phyloP scores from a whole-genome alignment of 2,329 filamentous ascomycete genomes.

The Ceratocystis huliohia region DNA sequence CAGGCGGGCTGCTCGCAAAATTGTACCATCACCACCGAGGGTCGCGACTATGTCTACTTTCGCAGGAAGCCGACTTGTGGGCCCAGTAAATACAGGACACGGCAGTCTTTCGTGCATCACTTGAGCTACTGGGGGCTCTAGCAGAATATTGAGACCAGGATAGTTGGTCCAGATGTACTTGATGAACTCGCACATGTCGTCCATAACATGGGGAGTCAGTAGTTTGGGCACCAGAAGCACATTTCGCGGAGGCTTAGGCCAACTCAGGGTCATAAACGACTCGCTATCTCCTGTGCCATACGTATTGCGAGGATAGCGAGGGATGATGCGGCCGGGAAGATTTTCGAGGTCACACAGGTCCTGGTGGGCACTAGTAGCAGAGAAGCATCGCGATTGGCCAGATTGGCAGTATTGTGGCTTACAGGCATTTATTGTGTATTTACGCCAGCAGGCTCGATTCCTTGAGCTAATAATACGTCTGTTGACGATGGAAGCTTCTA shows the following conservation, averaged over 20 bases:
- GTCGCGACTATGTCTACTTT: constrained; percentile 86
- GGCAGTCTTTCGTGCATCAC: constrained; percentile 57
- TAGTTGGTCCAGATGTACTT: constrained; percentile 71
- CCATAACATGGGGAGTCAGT: constrained; percentile 40
- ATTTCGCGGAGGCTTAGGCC: constrained; percentile 42
- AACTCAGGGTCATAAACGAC: constrained; percentile 43
- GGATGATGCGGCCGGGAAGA: constrained; percentile 45
- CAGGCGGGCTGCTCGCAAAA: constrained; percentile 65
- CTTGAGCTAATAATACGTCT: not conserved
- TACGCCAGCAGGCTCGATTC: not conserved
- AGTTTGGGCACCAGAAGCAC: constrained; percentile 48
- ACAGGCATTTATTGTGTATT: not conserved
- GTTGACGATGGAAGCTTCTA: not conserved
- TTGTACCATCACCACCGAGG: constrained; percentile 85
- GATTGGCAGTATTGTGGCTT: not conserved
- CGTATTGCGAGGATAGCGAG: constrained; percentile 47
- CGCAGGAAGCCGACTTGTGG: constrained; percentile 46
- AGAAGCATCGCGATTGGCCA: constrained; percentile 34
- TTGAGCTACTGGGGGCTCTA: constrained; percentile 64
- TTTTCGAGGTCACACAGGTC: constrained; percentile 39
- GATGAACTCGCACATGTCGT: constrained; percentile 43
- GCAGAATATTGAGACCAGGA: constrained; percentile 64
- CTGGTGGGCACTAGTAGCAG: constrained; percentile 33
- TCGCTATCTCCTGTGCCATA: constrained; percentile 27
- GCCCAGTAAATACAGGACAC: constrained; percentile 58